A percentile compares a stretch with the other conserved stretches of the same genome.
Conservation (phyloP, 495 filamentous ascomycete species). For the Staphylotrichum tortipilum region DNA sequence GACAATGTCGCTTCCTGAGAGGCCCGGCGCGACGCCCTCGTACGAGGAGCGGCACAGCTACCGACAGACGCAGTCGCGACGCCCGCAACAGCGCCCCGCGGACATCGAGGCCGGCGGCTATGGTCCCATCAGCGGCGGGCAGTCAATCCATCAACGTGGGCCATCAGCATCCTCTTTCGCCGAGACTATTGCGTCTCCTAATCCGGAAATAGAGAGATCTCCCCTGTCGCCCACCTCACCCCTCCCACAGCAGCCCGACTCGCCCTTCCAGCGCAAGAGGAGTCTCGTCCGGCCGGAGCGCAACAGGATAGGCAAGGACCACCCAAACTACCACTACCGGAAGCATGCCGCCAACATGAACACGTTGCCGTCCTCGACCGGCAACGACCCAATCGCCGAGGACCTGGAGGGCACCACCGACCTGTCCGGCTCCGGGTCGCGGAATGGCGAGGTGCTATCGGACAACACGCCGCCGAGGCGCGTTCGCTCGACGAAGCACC, state of each 20-base stretch:
- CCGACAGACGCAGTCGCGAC: slow-evolving; percentile 54
- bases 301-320: slow-evolving; percentile 65
- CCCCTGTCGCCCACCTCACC: slow-evolving; percentile 33
- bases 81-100: slow-evolving; percentile 51
- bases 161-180: slow-evolving; percentile 41
- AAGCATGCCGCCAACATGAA: slow-evolving; percentile 87
- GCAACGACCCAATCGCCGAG: slow-evolving; percentile 79
- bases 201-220: slow-evolving; percentile 37
- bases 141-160: slow-evolving; percentile 39
- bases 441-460: slow-evolving; percentile 32
- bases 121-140: slow-evolving; percentile 26
- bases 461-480: slow-evolving; percentile 32
- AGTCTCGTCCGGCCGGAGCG: slow-evolving; percentile 85
- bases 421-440: slow-evolving; percentile 29
- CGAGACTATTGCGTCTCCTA: slow-evolving; percentile 42
- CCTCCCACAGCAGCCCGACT: slow-evolving; percentile 15
- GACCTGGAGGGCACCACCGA: slow-evolving; percentile 46
- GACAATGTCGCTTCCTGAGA: slow-evolving; percentile 60
- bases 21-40: slow-evolving; percentile 52
- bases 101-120: slow-evolving; percentile 59
- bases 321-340: slow-evolving; percentile 90
- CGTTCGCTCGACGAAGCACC: slow-evolving; percentile 14
- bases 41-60: slow-evolving; percentile 52
- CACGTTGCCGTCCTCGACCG: slow-evolving; percentile 79
- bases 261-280: slow-evolving; percentile 56